Evolutionary conservation across 2,329 filamentous ascomycete genomes (phyloP), one percentile per base, ranked within the genome.

Genomic region (Fonsecaea multimorphosa): DNA sequence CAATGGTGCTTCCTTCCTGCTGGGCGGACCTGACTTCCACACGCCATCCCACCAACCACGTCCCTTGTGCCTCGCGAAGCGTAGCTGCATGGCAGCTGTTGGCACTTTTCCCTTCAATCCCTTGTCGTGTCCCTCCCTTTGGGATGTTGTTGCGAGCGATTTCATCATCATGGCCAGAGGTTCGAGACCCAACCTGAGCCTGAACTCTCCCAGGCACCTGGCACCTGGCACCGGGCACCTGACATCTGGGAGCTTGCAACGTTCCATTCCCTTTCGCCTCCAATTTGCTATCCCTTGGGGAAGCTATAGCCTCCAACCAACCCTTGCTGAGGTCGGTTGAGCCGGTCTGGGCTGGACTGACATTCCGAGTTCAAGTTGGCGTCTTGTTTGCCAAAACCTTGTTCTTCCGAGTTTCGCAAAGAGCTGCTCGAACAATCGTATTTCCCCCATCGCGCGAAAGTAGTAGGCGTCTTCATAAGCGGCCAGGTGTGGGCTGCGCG

Each of bases 401-500:
- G 22, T 49, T 49, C 8, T 49, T 49, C 44, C 44, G 44, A 49
- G 44, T 49, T 49, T 49, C 44, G 44, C 44, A 22, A 49, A 49
- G 19, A 49, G 44, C 19, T 49, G 11, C 44, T 22, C 19, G 44
- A 12, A 24, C 44, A 9, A 12, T 24, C 44, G 9, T 19, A 24
- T 31, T 31, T 49, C 8, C 19, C 44, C 19, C 44, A 49, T 49
- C 19, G 44, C 44, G 44, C 19, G 44, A 49, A 49, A 49, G 44
- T 49, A 49, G 44, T 22, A 49, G 19, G 8, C 2, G 44, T 49
- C 19, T 49, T 22, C 24, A 49, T 19, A 49, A 49, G 44, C 44
- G 44, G 44, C 19, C 44, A 49, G 44, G 19, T 49, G 44, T 49
- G 44, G 44, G 19, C 44, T 19, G 9, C 44, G 9, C 44, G 40